A percentile compares a stretch with the other conserved stretches of the same genome.
These are phyloP conservation scores for Lentinula lateritia DNA, from an alignment of 768 basidiomycete genomes.

Conservation along the genomic window DNA sequence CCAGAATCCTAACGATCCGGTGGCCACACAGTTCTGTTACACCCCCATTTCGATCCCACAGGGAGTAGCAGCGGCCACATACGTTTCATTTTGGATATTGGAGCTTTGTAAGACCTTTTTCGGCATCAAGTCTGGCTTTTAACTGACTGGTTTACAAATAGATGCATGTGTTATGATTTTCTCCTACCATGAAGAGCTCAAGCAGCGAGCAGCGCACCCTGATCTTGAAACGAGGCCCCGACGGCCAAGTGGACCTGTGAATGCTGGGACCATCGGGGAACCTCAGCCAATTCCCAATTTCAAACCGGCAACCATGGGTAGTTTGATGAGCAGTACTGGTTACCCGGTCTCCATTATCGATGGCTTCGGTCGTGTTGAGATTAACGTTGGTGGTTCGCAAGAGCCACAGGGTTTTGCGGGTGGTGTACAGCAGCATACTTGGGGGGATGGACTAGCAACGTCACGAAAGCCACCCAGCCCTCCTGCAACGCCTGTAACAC, in stretches of 20 bases:
- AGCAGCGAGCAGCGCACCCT: not conserved
- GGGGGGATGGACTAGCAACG: not conserved
- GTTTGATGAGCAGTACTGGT: not conserved
- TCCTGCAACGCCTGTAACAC: not conserved
- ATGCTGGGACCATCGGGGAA: not conserved
- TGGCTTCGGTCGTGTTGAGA: not conserved
- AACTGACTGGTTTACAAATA: not conserved
- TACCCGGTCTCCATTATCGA: not conserved
- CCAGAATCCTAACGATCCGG: constrained; percentile 19
- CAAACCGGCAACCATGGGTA: not conserved
- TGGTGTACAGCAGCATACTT: not conserved
- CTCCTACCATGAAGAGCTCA: not conserved
- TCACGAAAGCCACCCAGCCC: not conserved
- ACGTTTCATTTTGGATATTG: constrained; percentile 44
- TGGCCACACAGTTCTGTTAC: constrained; percentile 34
- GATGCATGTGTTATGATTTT: constrained; percentile 1
- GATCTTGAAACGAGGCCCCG: not conserved
- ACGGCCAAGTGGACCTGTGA: not conserved
- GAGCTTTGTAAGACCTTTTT: not conserved
- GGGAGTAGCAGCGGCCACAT: constrained; percentile 36
- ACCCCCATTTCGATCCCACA: constrained; percentile 36
- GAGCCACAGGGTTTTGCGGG: not conserved
- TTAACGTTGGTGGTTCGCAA: not conserved
- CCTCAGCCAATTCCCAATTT: not conserved
- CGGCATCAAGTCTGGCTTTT: not conserved